Evolutionary conservation across 768 basidiomycete genomes (phyloP), one percentile per base, ranked within the genome.

Genomic region (Mycena venus): DNA sequence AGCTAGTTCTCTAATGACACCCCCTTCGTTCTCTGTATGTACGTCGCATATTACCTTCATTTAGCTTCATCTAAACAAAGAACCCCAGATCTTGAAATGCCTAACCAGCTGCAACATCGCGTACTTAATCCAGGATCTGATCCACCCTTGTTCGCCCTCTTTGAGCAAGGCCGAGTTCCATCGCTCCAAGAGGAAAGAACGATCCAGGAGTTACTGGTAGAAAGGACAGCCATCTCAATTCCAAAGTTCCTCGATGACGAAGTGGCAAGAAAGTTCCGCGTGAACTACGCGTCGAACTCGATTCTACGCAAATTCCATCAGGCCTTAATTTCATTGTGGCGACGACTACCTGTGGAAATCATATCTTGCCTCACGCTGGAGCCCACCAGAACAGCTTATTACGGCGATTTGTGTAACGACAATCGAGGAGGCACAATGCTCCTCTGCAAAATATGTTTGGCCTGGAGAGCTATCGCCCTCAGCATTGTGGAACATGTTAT

Each of bases 401-500:
- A 25, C 8, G 34, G 42, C 14, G 49, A 58, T 12, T 44, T 6
- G 32, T 75, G 74, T 69, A 27, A 56, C 15, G 74, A 75, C n/a
- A 65, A 68, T 25, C 25, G 70, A 25, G 14, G 10, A 38, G 69
- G 70, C n/a, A 71, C 74, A 58, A 34, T 75, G 51, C 64, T 53
- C 14, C 11, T 75, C 17, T 66, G 58, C 60, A 40, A 47, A n/a
- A 55, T 75, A 31, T 75, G 74, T 60, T 47, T 29, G 19, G 29
- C 51, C 0, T 75, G 74, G 74, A 61, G 74, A 29, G 38, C 29
- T 7, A 70, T 75, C 23, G 69, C 74, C n/a, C 27, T 75, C 74
- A 15, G 65, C 59, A 8, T 31, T 75, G 5, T 75, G 74, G 74
- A 71, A 68, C 25, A 25, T 67, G 9, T 25, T 71, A 7, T 62